A percentile compares a stretch with the other conserved stretches of the same genome.
Conservation (phyloP, 495 filamentous ascomycete genomes). For the Aspergillus sclerotiicarbonarius region DNA sequence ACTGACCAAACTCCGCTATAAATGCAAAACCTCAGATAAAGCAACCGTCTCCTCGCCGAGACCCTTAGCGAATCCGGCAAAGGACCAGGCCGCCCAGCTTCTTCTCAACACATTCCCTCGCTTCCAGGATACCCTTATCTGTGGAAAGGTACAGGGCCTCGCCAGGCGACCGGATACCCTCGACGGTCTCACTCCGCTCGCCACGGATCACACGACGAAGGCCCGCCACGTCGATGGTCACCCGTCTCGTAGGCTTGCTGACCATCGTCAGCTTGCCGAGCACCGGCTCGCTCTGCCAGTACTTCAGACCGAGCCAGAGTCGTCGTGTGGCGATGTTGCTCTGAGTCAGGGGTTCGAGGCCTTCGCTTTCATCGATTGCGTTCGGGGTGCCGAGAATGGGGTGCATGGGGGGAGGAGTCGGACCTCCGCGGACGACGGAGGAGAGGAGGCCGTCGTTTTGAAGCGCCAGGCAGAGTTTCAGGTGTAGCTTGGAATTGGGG, state of each 20-base stretch:
- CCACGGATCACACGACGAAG: conserved; percentile 67
- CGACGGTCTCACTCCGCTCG: conserved; percentile 58
- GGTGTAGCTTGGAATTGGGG: conserved; percentile 76
- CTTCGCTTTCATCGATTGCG: conserved; percentile 32
- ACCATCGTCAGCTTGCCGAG: conserved; percentile 66
- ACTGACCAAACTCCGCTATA: conserved; percentile 45
- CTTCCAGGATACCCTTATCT: conserved; percentile 77
- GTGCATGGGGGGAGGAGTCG: conserved; percentile 59
- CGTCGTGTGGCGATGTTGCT: conserved; percentile 74
- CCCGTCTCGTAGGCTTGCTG: conserved; percentile 71
- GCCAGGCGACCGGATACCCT: conserved; percentile 71
- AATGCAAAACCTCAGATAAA: conserved; percentile 35
- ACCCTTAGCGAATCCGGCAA: conserved; percentile 58
- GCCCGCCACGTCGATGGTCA: conserved; percentile 60
- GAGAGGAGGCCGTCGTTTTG: conserved; percentile 81
- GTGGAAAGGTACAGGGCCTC: conserved; percentile 82
- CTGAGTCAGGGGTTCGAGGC: conserved; percentile 62
- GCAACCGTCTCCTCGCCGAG: conserved; percentile 16
- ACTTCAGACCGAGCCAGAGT: conserved; percentile 92
- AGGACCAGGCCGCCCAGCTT: conserved; percentile 81
- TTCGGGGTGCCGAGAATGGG: conserved; percentile 45
- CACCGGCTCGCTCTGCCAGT: conserved; percentile 85
- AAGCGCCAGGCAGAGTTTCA: conserved; percentile 69
- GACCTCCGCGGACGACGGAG: conserved; percentile 75
- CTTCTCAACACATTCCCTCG: conserved; percentile 81